A percentile compares a stretch with the other conserved stretches of the same genome.
Evolutionary conservation across 495 filamentous ascomycete genomes (phyloP).

Genomic region (Penicillium bialowiezense): DNA sequence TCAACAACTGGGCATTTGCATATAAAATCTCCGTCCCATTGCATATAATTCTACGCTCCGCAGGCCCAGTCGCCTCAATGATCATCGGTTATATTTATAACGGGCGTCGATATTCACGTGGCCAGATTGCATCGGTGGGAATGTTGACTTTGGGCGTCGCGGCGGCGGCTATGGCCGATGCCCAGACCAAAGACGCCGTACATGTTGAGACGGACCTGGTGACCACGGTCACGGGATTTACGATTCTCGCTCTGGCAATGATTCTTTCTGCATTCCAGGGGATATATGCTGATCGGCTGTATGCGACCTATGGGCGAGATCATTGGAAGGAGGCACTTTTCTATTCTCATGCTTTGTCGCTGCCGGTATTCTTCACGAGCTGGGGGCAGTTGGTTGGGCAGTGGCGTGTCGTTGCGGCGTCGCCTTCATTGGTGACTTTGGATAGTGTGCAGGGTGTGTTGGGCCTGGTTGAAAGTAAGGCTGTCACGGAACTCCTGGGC

Average conservation of each 20-base stretch:
- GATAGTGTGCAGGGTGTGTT: neutral
- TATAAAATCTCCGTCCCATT: conserved; percentile 96
- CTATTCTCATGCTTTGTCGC: conserved; percentile 78
- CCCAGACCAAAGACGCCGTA: conserved; percentile 67
- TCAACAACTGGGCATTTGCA: conserved; percentile 98
- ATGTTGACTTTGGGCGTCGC: conserved; percentile 84
- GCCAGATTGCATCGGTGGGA: conserved; percentile 75
- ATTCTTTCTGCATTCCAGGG: conserved; percentile 91
- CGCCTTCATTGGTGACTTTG: conserved; percentile 36
- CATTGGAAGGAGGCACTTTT: conserved; percentile 97
- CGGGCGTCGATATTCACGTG: conserved; percentile 74
- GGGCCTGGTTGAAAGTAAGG: conserved; percentile 4
- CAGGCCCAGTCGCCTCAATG: conserved; percentile 93
- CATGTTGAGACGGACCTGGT: conserved; percentile 13
- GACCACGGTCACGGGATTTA: conserved; percentile 70
- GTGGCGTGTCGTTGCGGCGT: conserved; percentile 46
- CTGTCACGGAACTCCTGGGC: conserved; percentile 25
- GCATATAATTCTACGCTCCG: conserved; percentile 94
- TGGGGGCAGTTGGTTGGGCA: conserved; percentile 44
- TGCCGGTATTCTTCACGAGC: conserved; percentile 62
- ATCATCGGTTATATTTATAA: conserved; percentile 73
- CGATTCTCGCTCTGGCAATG: conserved; percentile 84
- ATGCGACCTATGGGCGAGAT: conserved; percentile 70
- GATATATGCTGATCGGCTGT: conserved; percentile 88
- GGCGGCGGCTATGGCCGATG: conserved; percentile 83